Base-by-base conservation (phyloP, 164 flowering plant species). In the Litsea cubeba region DNA sequence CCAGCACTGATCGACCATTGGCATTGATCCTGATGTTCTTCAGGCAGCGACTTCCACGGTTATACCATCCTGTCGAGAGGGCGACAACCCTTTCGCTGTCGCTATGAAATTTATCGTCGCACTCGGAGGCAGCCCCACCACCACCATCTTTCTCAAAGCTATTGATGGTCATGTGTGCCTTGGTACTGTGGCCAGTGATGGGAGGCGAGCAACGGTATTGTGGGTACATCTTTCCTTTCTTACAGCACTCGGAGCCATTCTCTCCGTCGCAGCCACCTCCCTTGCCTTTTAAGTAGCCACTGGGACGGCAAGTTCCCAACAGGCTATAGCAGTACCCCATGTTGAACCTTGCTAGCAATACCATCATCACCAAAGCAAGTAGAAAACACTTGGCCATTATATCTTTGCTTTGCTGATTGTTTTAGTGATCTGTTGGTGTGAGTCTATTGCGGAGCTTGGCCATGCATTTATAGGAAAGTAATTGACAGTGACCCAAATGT, bases 71-170 rank as follows among this genome's bases (percentile, higher is more conserved):
- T 6, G 58, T 72, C 20, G 75, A 72, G 18, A 72, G 60, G 32
- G 75, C 75, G 14, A 72, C 75, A 25, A 72, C 69, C n/a, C 20
- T 63, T 50, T 72, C 69, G 35, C 32, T 40, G 22, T 72, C 69
- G 40, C 65, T 35, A 25, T 72, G 76, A 70, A 46, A 73, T 2
- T 64, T 15, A 17, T 50, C n/a, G 69, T 73, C 76, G 25, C 76
- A 73, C 49, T 73, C 76, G 0, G 76, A 73, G 18, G 62, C 70
- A 40, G 32, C 76, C 3, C 76, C 76, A 20, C 76, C 70, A 51
- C 50, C 76, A 1, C 64, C 70, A 14, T 70, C 71, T 50, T 25
- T 50, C 63, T 40, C 35, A 18, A 73, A 73, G 62, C 69, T 65
- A 23, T 73, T 73, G 70, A 73, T 65, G 62, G 70, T 73, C n/a